A percentile compares a stretch with the other conserved stretches of the same genome.
These are phyloP conservation scores for Geosmithia putterillii DNA, from an alignment of 2,329 filamentous ascomycete genomes.

Conservation along the genomic window DNA sequence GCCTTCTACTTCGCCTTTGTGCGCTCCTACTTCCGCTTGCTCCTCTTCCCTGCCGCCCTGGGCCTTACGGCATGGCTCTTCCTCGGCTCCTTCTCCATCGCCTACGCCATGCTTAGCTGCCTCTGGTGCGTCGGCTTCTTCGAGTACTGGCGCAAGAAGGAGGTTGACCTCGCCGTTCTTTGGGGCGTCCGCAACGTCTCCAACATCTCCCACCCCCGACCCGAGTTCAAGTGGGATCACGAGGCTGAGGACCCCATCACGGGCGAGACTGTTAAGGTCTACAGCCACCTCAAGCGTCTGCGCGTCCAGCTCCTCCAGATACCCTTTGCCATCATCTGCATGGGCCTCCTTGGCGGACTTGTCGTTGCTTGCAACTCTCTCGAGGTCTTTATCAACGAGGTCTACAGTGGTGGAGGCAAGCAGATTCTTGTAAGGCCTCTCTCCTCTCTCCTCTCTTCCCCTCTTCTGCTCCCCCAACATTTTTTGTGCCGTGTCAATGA, in stretches of 20 bases:
- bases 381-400: constrained; percentile 90
- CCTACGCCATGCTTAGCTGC: constrained; percentile 67
- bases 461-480: not conserved
- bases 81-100: constrained; percentile 71
- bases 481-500: no score
- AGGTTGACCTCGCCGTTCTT: constrained; percentile 71
- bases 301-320: constrained; percentile 68
- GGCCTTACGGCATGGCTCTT: constrained; percentile 69
- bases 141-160: constrained; percentile 93
- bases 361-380: constrained; percentile 83
- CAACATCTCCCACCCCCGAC: constrained; percentile 63
- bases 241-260: constrained; percentile 70
- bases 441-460: not conserved
- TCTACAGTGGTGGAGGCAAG: constrained; percentile 85
- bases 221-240: constrained; percentile 69
- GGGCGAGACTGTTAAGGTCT: constrained; percentile 64
- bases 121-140: constrained; percentile 87
- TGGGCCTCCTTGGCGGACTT: constrained; percentile 61
- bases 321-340: constrained; percentile 69
- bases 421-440: constrained; percentile 55
- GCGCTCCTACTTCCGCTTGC: constrained; percentile 78
- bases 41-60: constrained; percentile 69
- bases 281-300: constrained; percentile 64
- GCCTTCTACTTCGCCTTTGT: constrained; percentile 95
- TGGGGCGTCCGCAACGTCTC: constrained; percentile 86